Evolutionary conservation across 2,329 filamentous ascomycete genomes (phyloP), one percentile per base, ranked within the genome.

Genomic region (Pestalotiopsis sp.): DNA sequence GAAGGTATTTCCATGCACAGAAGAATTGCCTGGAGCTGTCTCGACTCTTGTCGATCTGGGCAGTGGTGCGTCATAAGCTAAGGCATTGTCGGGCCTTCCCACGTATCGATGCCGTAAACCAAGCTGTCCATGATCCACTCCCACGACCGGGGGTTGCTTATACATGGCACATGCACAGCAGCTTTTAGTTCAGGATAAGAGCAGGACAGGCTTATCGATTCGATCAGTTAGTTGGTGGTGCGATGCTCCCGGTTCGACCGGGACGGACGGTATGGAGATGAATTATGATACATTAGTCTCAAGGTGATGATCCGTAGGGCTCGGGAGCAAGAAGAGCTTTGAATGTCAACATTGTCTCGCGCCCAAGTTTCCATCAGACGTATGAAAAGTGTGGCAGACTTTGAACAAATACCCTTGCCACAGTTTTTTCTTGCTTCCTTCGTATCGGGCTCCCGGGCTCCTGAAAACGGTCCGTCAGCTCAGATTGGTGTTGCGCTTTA

Each of bases 51-150:
- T 65, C 63, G 63, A 58, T 58, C 63, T 57, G 41, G 63, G 63
- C n/a, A 66, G 25, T 56, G 36, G 36, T 66, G 63, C 63, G 63
- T 66, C 63, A 66, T 66, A 66, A 64, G 61, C 61, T 64, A 64
- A 31, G 14, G 14, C 20, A 49, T 49, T 20, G 41, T 66, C 63
- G 45, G 63, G 41, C 63, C 63, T 58, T 56, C 49, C 62, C 63
- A 66, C 45, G 49, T 56, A 58, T 23, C 52, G 36, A 58, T 66
- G 49, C 63, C 39, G 63, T 66, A 66, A 36, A 66, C 63, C 23
- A 66, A 66, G 63, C 63, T 66, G 12, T 58, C 23, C 12, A 25
- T 56, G 63, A 57, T 45, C 63, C 63, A 66, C 63, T 27, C 38
- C 17, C 27, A 17, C 38, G 20, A n/a, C n/a, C 12, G 27, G 62